Base-by-base conservation (phyloP, 2,329 filamentous ascomycete genomes). In the Rhynchosporium graminicola region DNA sequence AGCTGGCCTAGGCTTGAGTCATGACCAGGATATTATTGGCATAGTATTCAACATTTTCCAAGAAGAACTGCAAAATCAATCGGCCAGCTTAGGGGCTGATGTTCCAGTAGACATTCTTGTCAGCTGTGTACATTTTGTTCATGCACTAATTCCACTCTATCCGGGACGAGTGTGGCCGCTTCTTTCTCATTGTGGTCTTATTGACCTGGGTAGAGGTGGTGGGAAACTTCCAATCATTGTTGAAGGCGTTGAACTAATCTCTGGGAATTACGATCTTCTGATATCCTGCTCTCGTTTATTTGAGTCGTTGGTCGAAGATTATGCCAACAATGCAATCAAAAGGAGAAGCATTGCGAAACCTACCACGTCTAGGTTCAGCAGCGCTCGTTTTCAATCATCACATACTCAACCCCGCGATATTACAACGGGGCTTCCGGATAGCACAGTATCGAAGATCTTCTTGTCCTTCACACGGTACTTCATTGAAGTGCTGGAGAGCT, bases 151-250 rank as follows among this genome's bases (percentile, higher is more conserved):
- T 31, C 81, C 83, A 9, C 69, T 89, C n/a, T 85, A 89, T 57
- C 94, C 95, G 0, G 90, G 89, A 61, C 83, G 93, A 63, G 87
- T 97, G 5, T 98, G 95, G 93, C 92, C 94, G 3, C 91, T 94
- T 74, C 83, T 99, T 70, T 86, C 88, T 3, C 87, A 91, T 62
- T 96, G 91, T 74, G 86, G 88, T 65, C 79, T 99, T 20, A 80
- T 99, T 51, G 89, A 90, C 68, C 84, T 87, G 5, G 88, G 92
- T 68, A 87, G 90, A 9, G 88, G 87, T 65, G 87, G 87, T 13
- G 91, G 92, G 10, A 87, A 89, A 64, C 82, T 99, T 64, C 85
- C 88, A 45, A 86, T 86, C 56, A 87, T 98, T 57, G 84, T 96
- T 2, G 90, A 90, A n/a, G 88, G 86, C 29, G 84, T 92, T 3